Percentiles rank a stretch among this genome's conserved stretches.
Evolutionary conservation across 2,329 filamentous ascomycete species (phyloP).

Genomic region (Canariomyces notabilis): DNA sequence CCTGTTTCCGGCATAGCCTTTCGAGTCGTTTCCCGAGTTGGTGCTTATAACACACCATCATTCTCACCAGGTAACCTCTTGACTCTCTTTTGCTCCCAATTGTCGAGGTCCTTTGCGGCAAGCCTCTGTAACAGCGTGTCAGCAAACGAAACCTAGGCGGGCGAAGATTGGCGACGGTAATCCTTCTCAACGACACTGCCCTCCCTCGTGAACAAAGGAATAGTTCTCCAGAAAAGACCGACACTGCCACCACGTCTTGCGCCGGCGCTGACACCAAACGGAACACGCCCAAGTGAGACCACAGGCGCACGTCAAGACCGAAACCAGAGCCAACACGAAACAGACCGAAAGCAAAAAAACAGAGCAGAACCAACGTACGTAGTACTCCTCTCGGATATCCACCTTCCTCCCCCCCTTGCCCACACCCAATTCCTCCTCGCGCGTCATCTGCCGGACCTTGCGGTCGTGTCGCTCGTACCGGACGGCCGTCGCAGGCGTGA

Average conservation of each 20-base stretch:
- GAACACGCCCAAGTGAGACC: no score
- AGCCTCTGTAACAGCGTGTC: constrained; percentile 51
- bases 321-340: constrained; percentile 2
- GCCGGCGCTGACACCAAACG: no score
- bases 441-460: constrained; percentile 76
- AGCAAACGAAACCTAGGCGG: no score
- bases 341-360: background rate
- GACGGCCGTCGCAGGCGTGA: constrained; percentile 89
- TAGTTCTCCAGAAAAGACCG: no score
- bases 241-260: no score
- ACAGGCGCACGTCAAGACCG: constrained; percentile 1
- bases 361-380: constrained; percentile 52
- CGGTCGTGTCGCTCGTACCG: constrained; percentile 91
- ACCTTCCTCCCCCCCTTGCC: constrained; percentile 66
- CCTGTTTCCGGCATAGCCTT: no score
- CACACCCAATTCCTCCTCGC: constrained; percentile 81
- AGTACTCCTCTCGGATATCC: constrained; percentile 81
- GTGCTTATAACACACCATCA: constrained; percentile 67
- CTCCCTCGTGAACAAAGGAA: background rate
- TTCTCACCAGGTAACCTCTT: constrained; percentile 84
- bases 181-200: no score
- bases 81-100: constrained; percentile 96
- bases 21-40: background rate
- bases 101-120: constrained; percentile 84
- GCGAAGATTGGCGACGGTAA: no score